phyloP scores from a whole-genome alignment of 2,329 filamentous ascomycete genomes.

The Acephala macrosclerotiorum region DNA sequence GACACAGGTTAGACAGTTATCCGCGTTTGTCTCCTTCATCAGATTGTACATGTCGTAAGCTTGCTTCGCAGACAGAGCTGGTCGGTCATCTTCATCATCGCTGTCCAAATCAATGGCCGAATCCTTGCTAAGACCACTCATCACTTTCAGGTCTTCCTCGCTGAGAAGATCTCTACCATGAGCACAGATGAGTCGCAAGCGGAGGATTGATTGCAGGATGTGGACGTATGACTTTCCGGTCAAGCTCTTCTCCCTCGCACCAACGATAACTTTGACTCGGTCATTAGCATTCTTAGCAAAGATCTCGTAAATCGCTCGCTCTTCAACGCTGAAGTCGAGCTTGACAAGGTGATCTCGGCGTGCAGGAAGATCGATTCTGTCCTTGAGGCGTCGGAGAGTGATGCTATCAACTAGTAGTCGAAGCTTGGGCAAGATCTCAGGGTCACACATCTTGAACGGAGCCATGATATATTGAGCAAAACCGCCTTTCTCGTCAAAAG shows the following conservation, averaged over 20 bases:
- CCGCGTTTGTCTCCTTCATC: conserved; percentile 81
- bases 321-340: conserved; percentile 78
- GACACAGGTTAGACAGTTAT: conserved; percentile 75
- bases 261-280: conserved; percentile 77
- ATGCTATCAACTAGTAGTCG: conserved; percentile 93
- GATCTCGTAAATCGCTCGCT: conserved; percentile 80
- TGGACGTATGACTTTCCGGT: conserved; percentile 92
- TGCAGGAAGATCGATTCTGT: conserved; percentile 83
- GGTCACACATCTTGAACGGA: conserved; percentile 87
- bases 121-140: conserved; percentile 82
- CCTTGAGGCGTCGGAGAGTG: conserved; percentile 88
- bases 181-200: conserved; percentile 88
- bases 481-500: conserved; percentile 79
- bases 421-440: conserved; percentile 83
- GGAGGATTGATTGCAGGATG: conserved; percentile 89
- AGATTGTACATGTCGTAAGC: conserved; percentile 87
- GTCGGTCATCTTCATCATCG: conserved; percentile 62
- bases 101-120: conserved; percentile 91
- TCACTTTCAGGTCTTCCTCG: conserved; percentile 79
- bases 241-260: conserved; percentile 69
- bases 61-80: conserved; percentile 69
- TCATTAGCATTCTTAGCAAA: conserved; percentile 84
- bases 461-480: conserved; percentile 83
- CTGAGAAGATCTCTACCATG: conserved; percentile 92
- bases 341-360: conserved; percentile 76